Conservation (phyloP, 306 rosid genomes). For the Trifolium dubium region DNA sequence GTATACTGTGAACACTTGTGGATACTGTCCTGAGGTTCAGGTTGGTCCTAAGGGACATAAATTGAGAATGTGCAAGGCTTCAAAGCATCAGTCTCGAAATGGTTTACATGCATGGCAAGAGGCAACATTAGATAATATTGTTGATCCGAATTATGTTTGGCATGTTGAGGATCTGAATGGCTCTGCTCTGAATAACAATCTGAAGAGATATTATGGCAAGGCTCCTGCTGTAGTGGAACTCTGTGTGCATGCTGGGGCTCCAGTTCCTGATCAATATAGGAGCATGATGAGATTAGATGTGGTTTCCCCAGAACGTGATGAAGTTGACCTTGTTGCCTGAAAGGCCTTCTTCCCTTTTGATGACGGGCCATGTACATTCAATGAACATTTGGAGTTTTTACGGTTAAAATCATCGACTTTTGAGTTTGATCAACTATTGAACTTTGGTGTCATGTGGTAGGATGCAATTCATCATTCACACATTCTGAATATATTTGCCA, state of each 20-base stretch:
- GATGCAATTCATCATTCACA: background rate
- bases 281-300: constrained; percentile 95
- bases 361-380: constrained; percentile 23
- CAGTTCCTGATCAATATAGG: constrained; percentile 62
- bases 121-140: constrained; percentile 71
- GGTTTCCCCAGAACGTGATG: constrained; percentile 76
- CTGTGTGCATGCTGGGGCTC: constrained; percentile 83
- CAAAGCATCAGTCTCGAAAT: constrained; percentile 87
- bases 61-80: constrained; percentile 83
- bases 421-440: constrained; percentile 27
- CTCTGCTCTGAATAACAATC: constrained; percentile 67
- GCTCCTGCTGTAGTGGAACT: constrained; percentile 91
- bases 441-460: background rate
- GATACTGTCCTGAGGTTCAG: constrained; percentile 85
- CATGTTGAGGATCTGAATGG: constrained; percentile 66
- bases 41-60: constrained; percentile 93
- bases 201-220: constrained; percentile 88
- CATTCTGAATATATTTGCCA: constrained; percentile 2
- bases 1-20: constrained; percentile 73
- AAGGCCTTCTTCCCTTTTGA: constrained; percentile 2
- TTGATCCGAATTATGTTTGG: constrained; percentile 84
- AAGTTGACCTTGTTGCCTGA: constrained; percentile 77
- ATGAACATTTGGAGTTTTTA: constrained; percentile 16
- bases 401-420: constrained; percentile 20
- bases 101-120: constrained; percentile 97